A percentile compares a stretch with the other conserved stretches of the same genome.
Conservation (phyloP, 2,329 filamentous ascomycete genomes). For the Talaromyces sp. region DNA sequence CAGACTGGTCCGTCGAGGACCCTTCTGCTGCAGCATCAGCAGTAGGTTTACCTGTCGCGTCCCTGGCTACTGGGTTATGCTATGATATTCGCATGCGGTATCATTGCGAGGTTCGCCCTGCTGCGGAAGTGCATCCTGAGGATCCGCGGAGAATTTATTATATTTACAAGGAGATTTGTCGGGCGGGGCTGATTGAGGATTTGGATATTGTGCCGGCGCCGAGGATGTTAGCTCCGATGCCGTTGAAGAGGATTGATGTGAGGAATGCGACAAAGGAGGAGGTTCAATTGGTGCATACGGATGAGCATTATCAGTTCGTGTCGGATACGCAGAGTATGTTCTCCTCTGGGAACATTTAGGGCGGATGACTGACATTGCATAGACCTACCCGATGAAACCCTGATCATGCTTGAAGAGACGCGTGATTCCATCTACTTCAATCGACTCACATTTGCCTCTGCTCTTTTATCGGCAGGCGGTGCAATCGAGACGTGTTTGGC, state of each 20-base stretch:
- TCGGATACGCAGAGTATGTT: constrained; percentile 50
- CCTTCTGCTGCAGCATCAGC: constrained; percentile 23
- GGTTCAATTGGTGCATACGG: constrained; percentile 73
- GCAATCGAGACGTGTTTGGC: constrained; percentile 94
- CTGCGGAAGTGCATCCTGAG: constrained; percentile 79
- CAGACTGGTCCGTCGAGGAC: constrained; percentile 42
- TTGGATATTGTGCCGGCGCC: constrained; percentile 44
- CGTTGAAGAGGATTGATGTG: constrained; percentile 68
- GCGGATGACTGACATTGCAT: constrained; percentile 10
- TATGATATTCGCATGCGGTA: constrained; percentile 97
- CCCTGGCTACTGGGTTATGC: constrained; percentile 71
- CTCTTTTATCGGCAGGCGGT: constrained; percentile 80
- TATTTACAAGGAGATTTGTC: constrained; percentile 86
- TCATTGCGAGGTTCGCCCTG: constrained; percentile 75
- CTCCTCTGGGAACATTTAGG: background rate
- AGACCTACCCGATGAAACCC: constrained; percentile 55
- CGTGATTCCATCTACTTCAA: constrained; percentile 81
- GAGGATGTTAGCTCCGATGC: constrained; percentile 50
- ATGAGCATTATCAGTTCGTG: constrained; percentile 78
- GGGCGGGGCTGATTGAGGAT: constrained; percentile 71
- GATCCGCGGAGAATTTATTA: constrained; percentile 88
- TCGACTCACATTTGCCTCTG: constrained; percentile 73
- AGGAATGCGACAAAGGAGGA: constrained; percentile 75
- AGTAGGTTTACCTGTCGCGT: constrained; percentile 44
- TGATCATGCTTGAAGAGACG: constrained; percentile 66